Conservation (phyloP, 257 asterid species). For the Lithospermum erythrorhizon region DNA sequence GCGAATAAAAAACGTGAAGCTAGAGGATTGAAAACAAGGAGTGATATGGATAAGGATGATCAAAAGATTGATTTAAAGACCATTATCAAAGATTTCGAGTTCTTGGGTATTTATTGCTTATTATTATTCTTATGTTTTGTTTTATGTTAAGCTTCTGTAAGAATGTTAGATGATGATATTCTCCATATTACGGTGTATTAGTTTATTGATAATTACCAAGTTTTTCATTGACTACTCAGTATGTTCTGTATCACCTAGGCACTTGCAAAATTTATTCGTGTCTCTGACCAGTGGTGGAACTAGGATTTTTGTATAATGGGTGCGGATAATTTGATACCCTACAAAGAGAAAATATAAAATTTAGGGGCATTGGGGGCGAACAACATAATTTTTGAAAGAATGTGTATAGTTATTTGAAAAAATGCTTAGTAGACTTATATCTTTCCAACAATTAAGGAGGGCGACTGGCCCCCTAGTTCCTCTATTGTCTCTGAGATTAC, state of each 20-base stretch:
- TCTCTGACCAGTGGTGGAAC: too few species aligned
- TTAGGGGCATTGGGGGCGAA: too few species aligned
- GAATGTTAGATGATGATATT: background rate
- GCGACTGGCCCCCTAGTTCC: too few species aligned
- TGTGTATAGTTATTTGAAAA: too few species aligned
- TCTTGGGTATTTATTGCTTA: constrained; percentile 27
- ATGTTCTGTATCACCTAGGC: background rate
- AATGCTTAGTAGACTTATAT: too few species aligned
- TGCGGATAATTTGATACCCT: too few species aligned
- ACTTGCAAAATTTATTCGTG: background rate
- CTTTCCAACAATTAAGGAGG: too few species aligned
- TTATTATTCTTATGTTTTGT: background rate
- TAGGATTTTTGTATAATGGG: too few species aligned
- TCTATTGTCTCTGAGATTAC: background rate
- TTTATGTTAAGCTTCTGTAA: background rate
- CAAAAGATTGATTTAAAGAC: constrained; percentile 40
- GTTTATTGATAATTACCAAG: background rate
- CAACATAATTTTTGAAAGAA: too few species aligned
- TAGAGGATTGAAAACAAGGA: constrained; percentile 4
- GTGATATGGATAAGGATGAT: constrained; percentile 17
- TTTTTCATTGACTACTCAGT: background rate
- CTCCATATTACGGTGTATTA: too few species aligned
- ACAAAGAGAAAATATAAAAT: too few species aligned
- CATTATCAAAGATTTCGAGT: constrained; percentile 49
- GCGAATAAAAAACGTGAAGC: constrained; percentile 2